Evolutionary conservation across 2,329 filamentous ascomycete genomes (phyloP), one percentile per base, ranked within the genome.

Genomic region (Cladosporium sp.): DNA sequence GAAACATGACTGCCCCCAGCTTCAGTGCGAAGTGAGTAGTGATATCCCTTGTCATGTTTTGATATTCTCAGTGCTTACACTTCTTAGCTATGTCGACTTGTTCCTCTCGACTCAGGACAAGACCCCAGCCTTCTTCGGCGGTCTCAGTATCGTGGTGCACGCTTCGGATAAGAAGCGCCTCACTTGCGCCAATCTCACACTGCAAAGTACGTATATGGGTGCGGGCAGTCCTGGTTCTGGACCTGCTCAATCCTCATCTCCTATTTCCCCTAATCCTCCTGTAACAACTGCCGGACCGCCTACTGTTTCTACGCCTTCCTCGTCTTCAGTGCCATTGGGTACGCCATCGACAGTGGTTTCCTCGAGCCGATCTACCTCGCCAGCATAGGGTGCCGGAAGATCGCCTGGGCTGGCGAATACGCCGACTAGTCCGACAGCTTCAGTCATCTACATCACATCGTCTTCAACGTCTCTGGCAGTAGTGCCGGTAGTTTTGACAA

Each of bases 181-280:
- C 65, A 78, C 79, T 30, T 86, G 83, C 73, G 83, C 79, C 59
- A 84, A 84, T 70, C 84, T 85, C 68, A 70, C 64, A 8, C 54
- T 66, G 17, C 60, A 62, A 40, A 59, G 65, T 55, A 62, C 61
- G 51, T 45, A 55, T n/a, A 34, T 57, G 12, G 40, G 39, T 45
- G 30, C 42, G 34, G 56, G 28, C 38, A 22, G 28, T 51, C 22
- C 55, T 58, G 47, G 47, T 17, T 19, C 40, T 47, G 40, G 28
- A 37, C 36, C 36, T 51, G 19, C 49, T 28, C 52, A 38, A 20
- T 20, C 49, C 30, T 30, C 39, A 15, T 43, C 50, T 40, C 50
- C 39, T 37, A 28, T 38, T 30, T 28, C 39, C 20, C 30, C 39
- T 36, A 8, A 15, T 30, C 54, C 42, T 5, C 7, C 20, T 22